Conservation (phyloP, 495 filamentous ascomycete genomes). For the Neohortaea acidophila region DNA sequence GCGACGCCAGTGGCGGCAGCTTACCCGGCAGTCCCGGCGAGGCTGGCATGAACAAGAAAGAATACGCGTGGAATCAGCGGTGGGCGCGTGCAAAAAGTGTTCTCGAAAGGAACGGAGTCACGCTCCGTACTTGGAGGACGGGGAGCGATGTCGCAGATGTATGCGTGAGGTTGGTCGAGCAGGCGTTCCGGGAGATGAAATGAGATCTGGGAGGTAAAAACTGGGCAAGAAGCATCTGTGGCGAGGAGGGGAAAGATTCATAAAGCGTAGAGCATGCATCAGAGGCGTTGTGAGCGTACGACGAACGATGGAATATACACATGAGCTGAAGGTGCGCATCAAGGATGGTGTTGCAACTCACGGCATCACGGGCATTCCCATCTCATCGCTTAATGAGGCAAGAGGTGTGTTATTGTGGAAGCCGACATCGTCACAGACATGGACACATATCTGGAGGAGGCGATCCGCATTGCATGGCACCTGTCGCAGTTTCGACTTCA, state of each 20-base stretch:
- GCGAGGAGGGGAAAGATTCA: not conserved
- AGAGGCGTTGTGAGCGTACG: too few species aligned
- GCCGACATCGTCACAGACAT: too few species aligned
- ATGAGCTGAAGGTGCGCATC: too few species aligned
- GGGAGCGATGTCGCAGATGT: conserved; percentile 63
- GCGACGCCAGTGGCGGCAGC: conserved; percentile 6
- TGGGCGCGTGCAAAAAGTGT: conserved; percentile 60
- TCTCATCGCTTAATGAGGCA: too few species aligned
- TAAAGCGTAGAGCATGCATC: too few species aligned
- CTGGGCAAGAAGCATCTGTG: not conserved
- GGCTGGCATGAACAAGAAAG: conserved; percentile 49
- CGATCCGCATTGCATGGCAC: too few species aligned
- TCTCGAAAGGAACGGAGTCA: conserved; percentile 51
- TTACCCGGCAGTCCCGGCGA: conserved; percentile 12
- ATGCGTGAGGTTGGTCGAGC: conserved; percentile 36
- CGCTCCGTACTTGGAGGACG: conserved; percentile 68
- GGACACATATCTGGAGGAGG: too few species aligned
- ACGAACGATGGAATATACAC: too few species aligned
- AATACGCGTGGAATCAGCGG: conserved; percentile 68
- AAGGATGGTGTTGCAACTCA: too few species aligned
- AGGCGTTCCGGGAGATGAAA: conserved; percentile 26
- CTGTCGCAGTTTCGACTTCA: too few species aligned
- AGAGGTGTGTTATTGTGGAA: too few species aligned
- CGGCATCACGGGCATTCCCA: too few species aligned
- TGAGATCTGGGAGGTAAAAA: conserved; percentile 12